Conservation (phyloP, 257 asterid species). For the Capsicum pubescens region DNA sequence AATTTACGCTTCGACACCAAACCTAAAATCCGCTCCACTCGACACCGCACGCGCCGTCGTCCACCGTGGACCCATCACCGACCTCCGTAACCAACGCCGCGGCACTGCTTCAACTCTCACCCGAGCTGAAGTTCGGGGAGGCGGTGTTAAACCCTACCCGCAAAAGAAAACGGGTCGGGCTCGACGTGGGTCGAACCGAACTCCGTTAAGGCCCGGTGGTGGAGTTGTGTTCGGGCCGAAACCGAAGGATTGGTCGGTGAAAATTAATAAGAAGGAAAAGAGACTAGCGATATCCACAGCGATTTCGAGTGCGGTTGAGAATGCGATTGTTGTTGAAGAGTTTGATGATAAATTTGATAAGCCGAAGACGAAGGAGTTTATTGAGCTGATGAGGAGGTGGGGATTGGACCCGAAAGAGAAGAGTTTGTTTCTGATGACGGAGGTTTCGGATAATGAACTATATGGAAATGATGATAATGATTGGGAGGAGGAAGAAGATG, state of each 20-base stretch:
- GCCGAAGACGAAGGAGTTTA: conserved; percentile 85
- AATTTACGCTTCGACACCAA: no score
- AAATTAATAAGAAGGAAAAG: conserved; percentile 89
- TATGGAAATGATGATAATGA: conserved; percentile 69
- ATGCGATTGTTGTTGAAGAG: conserved; percentile 82
- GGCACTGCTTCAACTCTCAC: conserved; percentile 98
- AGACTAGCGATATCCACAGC: conserved; percentile 88
- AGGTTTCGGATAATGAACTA: conserved; percentile 77
- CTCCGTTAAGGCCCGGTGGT: conserved; percentile 97
- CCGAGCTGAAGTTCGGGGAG: conserved; percentile 92
- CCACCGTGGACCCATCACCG: conserved; percentile 90
- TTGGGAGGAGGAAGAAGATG: conserved; percentile 46
- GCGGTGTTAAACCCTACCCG: conserved; percentile 83
- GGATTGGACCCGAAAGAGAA: conserved; percentile 94
- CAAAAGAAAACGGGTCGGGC: conserved; percentile 94
- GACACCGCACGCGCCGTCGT: conserved; percentile 97
- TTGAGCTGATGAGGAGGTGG: conserved; percentile 73
- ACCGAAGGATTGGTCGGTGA: conserved; percentile 92
- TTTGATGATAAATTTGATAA: conserved; percentile 75
- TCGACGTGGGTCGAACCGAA: conserved; percentile 84
- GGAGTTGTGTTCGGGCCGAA: conserved; percentile 94
- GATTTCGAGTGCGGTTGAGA: conserved; percentile 70
- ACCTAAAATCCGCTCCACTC: conserved; percentile 73
- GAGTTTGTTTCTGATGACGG: conserved; percentile 72
- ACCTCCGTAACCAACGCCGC: conserved; percentile 88